Conservation (phyloP, 495 filamentous ascomycete genomes). For the Xylaria nigripes region DNA sequence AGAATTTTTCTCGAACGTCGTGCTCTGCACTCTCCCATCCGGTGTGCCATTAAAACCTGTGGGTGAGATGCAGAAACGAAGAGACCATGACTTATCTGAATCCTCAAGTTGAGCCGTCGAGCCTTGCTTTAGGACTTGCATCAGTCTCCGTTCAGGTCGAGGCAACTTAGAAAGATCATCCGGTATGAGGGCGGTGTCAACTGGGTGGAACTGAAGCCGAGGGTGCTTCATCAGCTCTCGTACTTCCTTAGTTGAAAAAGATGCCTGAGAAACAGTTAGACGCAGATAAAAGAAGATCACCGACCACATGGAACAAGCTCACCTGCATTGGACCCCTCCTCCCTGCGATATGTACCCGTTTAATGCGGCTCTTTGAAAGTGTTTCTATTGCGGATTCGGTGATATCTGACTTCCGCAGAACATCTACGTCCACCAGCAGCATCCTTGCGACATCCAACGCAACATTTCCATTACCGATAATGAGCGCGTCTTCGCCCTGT, state of each 20-base stretch:
- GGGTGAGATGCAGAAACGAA: constrained; percentile 76
- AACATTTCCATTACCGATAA: constrained; percentile 94
- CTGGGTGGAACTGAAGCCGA: constrained; percentile 59
- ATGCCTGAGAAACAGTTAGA: constrained; percentile 43
- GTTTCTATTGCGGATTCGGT: constrained; percentile 70
- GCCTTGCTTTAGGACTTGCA: constrained; percentile 71
- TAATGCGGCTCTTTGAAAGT: constrained; percentile 64
- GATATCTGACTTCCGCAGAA: constrained; percentile 76
- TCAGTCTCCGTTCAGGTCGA: constrained; percentile 64
- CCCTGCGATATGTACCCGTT: constrained; percentile 74
- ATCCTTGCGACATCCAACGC: constrained; percentile 90
- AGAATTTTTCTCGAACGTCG: constrained; percentile 58
- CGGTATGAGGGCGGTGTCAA: constrained; percentile 57
- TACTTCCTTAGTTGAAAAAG: constrained; percentile 91
- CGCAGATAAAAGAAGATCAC: neutral
- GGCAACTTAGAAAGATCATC: constrained; percentile 55
- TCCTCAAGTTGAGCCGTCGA: constrained; percentile 41
- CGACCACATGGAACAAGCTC: constrained; percentile 3
- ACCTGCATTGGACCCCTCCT: constrained; percentile 83
- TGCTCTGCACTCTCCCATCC: constrained; percentile 42
- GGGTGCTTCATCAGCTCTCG: constrained; percentile 80
- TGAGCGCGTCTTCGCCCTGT: constrained; percentile 70
- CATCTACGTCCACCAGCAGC: constrained; percentile 62
- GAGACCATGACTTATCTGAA: constrained; percentile 63
- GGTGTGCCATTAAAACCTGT: constrained; percentile 52